phyloP scores from a whole-genome alignment of 306 rosid genomes.

The Datisca glomerata region DNA sequence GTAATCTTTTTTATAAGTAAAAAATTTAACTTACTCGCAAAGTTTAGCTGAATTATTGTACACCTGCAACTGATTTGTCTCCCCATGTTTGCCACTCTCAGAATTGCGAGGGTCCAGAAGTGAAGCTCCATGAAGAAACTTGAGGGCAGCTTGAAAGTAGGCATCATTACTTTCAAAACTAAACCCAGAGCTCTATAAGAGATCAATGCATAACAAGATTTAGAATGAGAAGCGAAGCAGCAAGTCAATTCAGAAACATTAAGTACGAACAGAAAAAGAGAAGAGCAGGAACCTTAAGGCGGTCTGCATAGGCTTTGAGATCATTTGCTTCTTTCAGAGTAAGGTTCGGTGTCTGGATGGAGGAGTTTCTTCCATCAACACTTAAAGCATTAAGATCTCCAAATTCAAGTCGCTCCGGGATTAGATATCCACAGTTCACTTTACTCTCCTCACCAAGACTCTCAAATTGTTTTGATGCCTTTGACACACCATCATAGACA shows the following conservation, averaged over 20 bases:
- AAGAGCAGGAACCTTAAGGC: conserved; percentile 44
- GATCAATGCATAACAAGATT: conserved; percentile 6
- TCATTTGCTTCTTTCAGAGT: conserved; percentile 48
- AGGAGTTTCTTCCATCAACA: conserved; percentile 25
- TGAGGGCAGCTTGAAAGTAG: conserved; percentile 77
- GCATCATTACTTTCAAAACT: conserved; percentile 68
- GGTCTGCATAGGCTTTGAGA: conserved; percentile 52
- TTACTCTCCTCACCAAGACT: conserved; percentile 19
- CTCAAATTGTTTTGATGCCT: conserved; percentile 22
- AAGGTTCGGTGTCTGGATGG: conserved; percentile 30
- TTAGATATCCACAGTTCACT: conserved; percentile 15
- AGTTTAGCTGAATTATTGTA: conserved; percentile 60
- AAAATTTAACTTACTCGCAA: conserved; percentile 33
- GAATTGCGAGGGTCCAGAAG: conserved; percentile 39
- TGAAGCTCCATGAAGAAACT: conserved; percentile 72
- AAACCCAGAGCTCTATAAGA: conserved; percentile 48
- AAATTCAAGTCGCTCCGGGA: conserved; percentile 25
- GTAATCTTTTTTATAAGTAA: too few relatives aligned
- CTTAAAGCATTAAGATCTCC: conserved; percentile 22
- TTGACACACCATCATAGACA: conserved; percentile 23
- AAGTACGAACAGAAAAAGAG: conserved; percentile 14
- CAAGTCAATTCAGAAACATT: conserved; percentile 14
- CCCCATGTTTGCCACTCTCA: conserved; percentile 47
- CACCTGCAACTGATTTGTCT: conserved; percentile 43
- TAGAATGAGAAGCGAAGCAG: background rate